Conservation (phyloP, 495 filamentous ascomycete species). For the Xylaria sp. region DNA sequence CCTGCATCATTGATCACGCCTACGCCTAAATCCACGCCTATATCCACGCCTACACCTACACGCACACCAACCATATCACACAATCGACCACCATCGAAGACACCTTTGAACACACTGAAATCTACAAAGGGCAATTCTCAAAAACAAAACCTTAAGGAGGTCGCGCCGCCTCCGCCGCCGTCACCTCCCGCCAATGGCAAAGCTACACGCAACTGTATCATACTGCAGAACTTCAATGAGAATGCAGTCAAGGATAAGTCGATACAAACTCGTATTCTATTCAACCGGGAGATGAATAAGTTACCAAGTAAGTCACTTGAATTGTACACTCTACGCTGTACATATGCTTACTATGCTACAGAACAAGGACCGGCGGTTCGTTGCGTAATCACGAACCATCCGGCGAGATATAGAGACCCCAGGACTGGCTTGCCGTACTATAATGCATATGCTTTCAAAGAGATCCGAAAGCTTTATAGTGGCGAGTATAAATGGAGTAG, state of each 20-base stretch:
- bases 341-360: conserved; percentile 35
- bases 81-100: conserved; percentile 29
- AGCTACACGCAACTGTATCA: conserved; percentile 58
- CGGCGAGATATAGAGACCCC: conserved; percentile 79
- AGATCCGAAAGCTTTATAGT: conserved; percentile 69
- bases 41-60: conserved; percentile 3
- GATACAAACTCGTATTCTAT: conserved; percentile 61
- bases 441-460: conserved; percentile 74
- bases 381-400: conserved; percentile 81
- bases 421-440: conserved; percentile 77
- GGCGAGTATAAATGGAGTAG: conserved; percentile 78
- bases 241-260: conserved; percentile 60
- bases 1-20: conserved; percentile 19
- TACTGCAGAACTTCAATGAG: conserved; percentile 64
- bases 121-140: conserved; percentile 34
- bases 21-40: conserved; percentile 13
- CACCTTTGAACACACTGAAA: conserved; percentile 21
- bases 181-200: conserved; percentile 39
- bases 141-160: conserved; percentile 36
- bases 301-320: conserved; percentile 52
- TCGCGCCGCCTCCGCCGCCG: conserved; percentile 32
- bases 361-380: conserved; percentile 57
- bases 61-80: conserved; percentile 15
- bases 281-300: conserved; percentile 60
- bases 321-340: not conserved